Base-by-base conservation (phyloP, 106 monocot genomes). In the Acorus calamus region DNA sequence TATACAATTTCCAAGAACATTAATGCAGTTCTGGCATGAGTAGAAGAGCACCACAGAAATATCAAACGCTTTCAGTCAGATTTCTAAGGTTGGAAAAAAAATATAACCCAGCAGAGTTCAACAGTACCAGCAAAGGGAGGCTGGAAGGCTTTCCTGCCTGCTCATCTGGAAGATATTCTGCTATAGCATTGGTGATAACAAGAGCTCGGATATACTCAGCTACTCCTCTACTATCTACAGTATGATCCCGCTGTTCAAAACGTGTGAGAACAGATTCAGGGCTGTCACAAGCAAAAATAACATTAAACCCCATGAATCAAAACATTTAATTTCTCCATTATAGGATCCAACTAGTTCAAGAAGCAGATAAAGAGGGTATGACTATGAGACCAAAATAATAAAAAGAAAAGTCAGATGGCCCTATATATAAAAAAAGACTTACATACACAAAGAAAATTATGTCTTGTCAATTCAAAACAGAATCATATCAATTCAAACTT, bases 131-230 rank as follows among this genome's bases (percentile, higher is more conserved):
- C 65, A 74, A 58, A 46, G 92, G 92, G 53, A 92, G 92, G 68
- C 77, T 84, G 7, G 92, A 87, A 68, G 87, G 77, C 66, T 78
- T 87, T 68, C 92, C 87, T 4, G 74, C 71, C 63, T 52, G 61
- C 56, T 84, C 84, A 64, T 92, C 84, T 65, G 87, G 87, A 53
- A 92, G 82, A 69, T 84, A 92, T 52, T 92, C 84, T 60, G 84
- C 74, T 69, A 92, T 65, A 68, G 79, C 61, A 71, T 92, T 84
- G 13, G 92, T 92, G 7, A 87, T 68, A 64, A 92, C 81, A 75
- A 92, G 84, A 57, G 92, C 92, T 69, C 84, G 73, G 53, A 92
- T 74, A 79, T 92, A 92, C 53, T 92, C 92, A 63, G 84, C 87
- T 41, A 87, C 92, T 52, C 87, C 92, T 68, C 60, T 81, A 62